phyloP scores from a whole-genome alignment of 768 basidiomycete species.

The Podaxis carcinomalis region DNA sequence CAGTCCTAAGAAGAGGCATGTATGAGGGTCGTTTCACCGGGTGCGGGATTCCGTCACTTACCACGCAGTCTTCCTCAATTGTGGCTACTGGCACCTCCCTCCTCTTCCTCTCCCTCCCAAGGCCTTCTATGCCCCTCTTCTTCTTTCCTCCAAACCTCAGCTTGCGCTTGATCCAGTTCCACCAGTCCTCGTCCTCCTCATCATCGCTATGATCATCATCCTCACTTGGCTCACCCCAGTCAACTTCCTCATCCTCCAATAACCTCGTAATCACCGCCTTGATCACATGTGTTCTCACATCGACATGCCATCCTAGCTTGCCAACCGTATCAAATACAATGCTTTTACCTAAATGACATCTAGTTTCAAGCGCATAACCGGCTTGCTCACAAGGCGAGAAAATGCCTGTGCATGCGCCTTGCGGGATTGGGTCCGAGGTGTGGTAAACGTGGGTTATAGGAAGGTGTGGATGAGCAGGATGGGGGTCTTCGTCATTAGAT shows the following conservation, averaged over 20 bases:
- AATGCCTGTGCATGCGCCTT: slow-evolving; percentile 75
- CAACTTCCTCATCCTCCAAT: slow-evolving; percentile 43
- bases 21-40: background rate
- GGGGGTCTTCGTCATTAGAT: slow-evolving; percentile 4
- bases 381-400: slow-evolving; percentile 73
- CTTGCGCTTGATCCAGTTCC: slow-evolving; percentile 5
- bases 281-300: slow-evolving; percentile 75
- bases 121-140: slow-evolving; percentile 29
- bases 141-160: slow-evolving; percentile 13
- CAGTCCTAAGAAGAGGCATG: slow-evolving; percentile 51
- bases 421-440: slow-evolving; percentile 90
- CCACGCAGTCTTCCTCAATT: slow-evolving; percentile 64
- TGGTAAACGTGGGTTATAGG: slow-evolving; percentile 78
- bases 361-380: slow-evolving; percentile 85
- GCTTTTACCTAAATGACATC: slow-evolving; percentile 87
- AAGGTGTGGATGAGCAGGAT: slow-evolving; percentile 39
- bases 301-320: slow-evolving; percentile 77
- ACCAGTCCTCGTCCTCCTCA: slow-evolving; percentile 27
- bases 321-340: slow-evolving; percentile 86
- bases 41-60: slow-evolving; percentile 19
- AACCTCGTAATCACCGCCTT: slow-evolving; percentile 62
- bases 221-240: slow-evolving; percentile 38
- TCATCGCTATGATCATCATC: slow-evolving; percentile 17
- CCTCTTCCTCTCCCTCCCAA: slow-evolving; percentile 14
- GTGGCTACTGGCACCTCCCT: slow-evolving; percentile 53